Conservation (phyloP, 805 yeast species). For the Candida sonorensis region DNA sequence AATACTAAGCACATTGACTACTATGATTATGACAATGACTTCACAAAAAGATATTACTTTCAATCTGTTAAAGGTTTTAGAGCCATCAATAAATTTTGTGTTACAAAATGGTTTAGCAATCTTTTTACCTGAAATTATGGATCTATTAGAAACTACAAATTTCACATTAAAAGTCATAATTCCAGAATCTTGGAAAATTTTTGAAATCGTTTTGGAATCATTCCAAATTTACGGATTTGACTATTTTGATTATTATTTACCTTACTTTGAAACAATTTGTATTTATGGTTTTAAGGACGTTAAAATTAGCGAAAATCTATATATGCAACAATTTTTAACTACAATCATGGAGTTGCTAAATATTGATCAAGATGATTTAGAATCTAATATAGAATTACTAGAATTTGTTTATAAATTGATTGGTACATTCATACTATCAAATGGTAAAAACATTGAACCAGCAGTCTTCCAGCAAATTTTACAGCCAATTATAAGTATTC, state of each 20-base stretch:
- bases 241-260: slow-evolving; percentile 40
- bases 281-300: slow-evolving; percentile 34
- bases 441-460: slow-evolving; percentile 10
- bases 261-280: slow-evolving; percentile 43
- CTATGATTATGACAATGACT: slow-evolving; percentile 76
- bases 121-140: slow-evolving; percentile 71
- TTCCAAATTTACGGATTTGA: slow-evolving; percentile 49
- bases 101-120: slow-evolving; percentile 62
- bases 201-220: slow-evolving; percentile 33
- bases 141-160: slow-evolving; percentile 60
- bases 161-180: slow-evolving; percentile 44
- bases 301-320: slow-evolving; percentile 9
- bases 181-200: slow-evolving; percentile 41
- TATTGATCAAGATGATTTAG: slow-evolving; percentile 12
- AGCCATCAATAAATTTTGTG: slow-evolving; percentile 65
- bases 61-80: slow-evolving; percentile 57
- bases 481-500: slow-evolving; percentile 18
- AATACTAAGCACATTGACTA: slow-evolving; percentile 71
- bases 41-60: slow-evolving; percentile 60
- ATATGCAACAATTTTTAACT: slow-evolving; percentile 17
- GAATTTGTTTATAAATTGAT: slow-evolving; percentile 16
- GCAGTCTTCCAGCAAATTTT: slow-evolving; percentile 12
- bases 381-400: slow-evolving; percentile 16
- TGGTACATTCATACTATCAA: slow-evolving; percentile 9
- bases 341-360: slow-evolving; percentile 15